phyloP scores from a whole-genome alignment of 208 protist species.

The Endotrypanum monterogeii region DNA sequence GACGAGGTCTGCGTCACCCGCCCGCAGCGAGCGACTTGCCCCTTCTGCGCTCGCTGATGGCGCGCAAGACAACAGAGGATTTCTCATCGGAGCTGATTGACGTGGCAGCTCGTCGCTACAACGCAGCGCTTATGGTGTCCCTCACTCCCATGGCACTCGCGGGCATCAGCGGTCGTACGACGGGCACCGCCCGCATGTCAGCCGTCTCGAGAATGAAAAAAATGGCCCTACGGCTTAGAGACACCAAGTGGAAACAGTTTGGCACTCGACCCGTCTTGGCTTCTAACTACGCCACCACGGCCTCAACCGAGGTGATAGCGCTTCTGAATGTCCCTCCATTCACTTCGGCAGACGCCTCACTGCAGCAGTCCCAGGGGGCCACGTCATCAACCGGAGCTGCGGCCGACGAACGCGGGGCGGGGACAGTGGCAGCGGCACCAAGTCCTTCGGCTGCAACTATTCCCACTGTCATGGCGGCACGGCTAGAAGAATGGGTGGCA shows the following conservation, averaged over 20 bases:
- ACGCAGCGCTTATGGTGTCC: slow-evolving; percentile 60
- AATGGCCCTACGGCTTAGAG: slow-evolving; percentile 12
- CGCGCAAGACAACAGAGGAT: slow-evolving; percentile 35
- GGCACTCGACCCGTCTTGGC: slow-evolving; percentile 10
- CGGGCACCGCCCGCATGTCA: not conserved
- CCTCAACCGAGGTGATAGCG: slow-evolving; percentile 14
- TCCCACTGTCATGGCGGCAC: slow-evolving; percentile 26
- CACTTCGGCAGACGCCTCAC: not conserved
- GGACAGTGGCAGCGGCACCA: not conserved
- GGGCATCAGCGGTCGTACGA: slow-evolving; percentile 17
- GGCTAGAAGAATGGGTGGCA: slow-evolving; percentile 37
- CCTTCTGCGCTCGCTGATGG: slow-evolving; percentile 30
- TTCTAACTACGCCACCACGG: not conserved
- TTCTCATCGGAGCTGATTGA: slow-evolving; percentile 32
- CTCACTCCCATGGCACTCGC: slow-evolving; percentile 80
- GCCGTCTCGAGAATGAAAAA: slow-evolving; percentile 15
- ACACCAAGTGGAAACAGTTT: slow-evolving; percentile 33
- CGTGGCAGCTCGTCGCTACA: slow-evolving; percentile 28
- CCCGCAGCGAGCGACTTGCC: slow-evolving; percentile 15
- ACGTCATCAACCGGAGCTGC: not conserved
- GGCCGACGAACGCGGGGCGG: not conserved
- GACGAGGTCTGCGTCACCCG: not conserved
- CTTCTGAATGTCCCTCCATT: slow-evolving; percentile 31
- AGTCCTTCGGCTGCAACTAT: not conserved
- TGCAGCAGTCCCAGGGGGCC: not conserved